Percentiles rank a stretch among this genome's conserved stretches.
phyloP scores from a whole-genome alignment of 352 stramenopile species.

The Pythium periplocum region DNA sequence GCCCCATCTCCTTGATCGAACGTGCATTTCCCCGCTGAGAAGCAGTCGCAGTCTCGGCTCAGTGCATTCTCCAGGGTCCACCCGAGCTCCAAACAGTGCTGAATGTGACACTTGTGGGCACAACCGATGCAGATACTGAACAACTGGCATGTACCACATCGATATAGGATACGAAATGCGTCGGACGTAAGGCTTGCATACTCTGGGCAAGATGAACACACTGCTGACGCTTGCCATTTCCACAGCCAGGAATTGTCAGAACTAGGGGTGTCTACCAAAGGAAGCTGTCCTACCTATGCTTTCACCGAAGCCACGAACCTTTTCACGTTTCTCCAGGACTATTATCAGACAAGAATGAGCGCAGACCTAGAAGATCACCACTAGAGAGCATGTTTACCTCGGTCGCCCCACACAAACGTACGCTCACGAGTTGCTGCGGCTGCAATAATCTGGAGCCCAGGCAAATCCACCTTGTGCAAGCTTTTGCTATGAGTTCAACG shows the following conservation, averaged over 20 bases:
- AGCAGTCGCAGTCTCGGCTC: constrained; percentile 46
- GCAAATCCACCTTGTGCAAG: constrained; percentile 32
- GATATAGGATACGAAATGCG: constrained; percentile 66
- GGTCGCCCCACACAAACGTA: constrained; percentile 77
- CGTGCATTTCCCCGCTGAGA: constrained; percentile 26
- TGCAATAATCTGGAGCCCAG: constrained; percentile 46
- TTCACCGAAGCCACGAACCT: constrained; percentile 31
- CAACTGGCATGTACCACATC: constrained; percentile 47
- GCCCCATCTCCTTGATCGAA: constrained; percentile 19
- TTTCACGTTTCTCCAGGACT: constrained; percentile 13
- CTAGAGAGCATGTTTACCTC: constrained; percentile 17
- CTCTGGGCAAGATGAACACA: constrained; percentile 43
- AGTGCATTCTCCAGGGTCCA: constrained; percentile 57
- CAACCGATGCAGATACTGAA: constrained; percentile 60
- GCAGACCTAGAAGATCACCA: constrained; percentile 6
- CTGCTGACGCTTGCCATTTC: constrained; percentile 22
- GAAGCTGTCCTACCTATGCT: constrained; percentile 24
- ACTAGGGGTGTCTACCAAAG: neutral
- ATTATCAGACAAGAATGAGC: constrained; percentile 9
- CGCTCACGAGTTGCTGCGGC: constrained; percentile 48
- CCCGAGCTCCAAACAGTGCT: constrained; percentile 52
- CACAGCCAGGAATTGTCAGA: too few species aligned
- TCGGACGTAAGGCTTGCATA: constrained; percentile 66
- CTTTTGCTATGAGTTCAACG: too few species aligned
- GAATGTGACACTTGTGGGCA: constrained; percentile 52